These are phyloP conservation scores for Talaromyces verruculosus DNA, from an alignment of 2,329 filamentous ascomycete genomes.

Conservation along the genomic window DNA sequence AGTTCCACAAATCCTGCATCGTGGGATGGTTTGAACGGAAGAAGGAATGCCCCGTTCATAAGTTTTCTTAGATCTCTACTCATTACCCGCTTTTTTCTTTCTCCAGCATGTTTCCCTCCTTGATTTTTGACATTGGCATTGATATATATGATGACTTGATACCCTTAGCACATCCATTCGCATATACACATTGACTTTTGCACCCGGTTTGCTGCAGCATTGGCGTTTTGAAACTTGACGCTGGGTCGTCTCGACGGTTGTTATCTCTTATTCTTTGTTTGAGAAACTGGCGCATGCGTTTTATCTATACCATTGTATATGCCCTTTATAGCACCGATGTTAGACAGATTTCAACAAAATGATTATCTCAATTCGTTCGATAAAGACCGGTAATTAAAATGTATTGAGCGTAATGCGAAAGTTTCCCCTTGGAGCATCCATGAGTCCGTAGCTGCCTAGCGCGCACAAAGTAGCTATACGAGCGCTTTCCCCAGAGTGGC, in stretches of 20 bases:
- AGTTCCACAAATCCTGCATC: conserved; percentile 63
- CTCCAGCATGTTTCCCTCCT: neutral
- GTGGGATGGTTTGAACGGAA: conserved; percentile 60
- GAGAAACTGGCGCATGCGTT: neutral
- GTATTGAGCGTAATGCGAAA: neutral
- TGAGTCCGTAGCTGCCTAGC: neutral
- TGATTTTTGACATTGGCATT: neutral
- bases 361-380: neutral
- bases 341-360: neutral
- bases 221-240: neutral
- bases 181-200: conserved; percentile 8
- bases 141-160: conserved; percentile 16
- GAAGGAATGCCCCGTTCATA: conserved; percentile 62
- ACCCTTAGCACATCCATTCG: conserved; percentile 9
- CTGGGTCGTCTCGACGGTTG: neutral
- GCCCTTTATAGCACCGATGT: neutral
- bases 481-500: neutral
- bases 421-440: neutral
- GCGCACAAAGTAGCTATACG: neutral
- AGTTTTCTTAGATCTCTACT: conserved; percentile 29
- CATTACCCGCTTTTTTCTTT: neutral
- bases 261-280: neutral
- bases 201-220: neutral
- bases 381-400: neutral
- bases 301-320: neutral